Conservation (phyloP, 208 protist genomes). For the Crithidia bombi region DNA sequence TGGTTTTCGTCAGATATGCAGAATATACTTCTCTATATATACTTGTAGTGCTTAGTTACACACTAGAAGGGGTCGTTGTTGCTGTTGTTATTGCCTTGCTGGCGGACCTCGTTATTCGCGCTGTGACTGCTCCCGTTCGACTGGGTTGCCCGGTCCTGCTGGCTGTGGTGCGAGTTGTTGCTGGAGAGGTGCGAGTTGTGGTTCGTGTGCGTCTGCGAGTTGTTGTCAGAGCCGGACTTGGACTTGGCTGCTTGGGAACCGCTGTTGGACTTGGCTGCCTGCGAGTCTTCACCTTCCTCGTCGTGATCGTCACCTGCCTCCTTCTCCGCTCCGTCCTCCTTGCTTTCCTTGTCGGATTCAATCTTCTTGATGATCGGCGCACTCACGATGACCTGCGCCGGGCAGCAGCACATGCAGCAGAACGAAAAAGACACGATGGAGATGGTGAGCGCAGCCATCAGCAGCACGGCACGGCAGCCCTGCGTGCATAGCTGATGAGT, state of each 20-base stretch:
- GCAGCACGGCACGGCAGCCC: slow-evolving; percentile 53
- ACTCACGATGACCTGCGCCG: slow-evolving; percentile 34
- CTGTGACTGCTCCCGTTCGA: not conserved
- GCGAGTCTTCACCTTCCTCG: not conserved
- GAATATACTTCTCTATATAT: too few relatives aligned
- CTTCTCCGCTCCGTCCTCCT: too few relatives aligned
- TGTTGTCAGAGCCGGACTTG: not conserved
- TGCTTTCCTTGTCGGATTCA: not conserved
- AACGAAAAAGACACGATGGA: slow-evolving; percentile 32
- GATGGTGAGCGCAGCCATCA: slow-evolving; percentile 68
- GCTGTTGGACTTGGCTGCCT: not conserved
- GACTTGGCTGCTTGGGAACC: not conserved
- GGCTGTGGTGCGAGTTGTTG: slow-evolving; percentile 3
- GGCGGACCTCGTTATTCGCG: not conserved
- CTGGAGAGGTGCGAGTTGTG: slow-evolving; percentile 9
- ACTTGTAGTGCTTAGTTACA: not conserved
- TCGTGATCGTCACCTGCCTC: not conserved
- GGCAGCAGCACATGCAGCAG: slow-evolving; percentile 58
- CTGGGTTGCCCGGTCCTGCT: not conserved
- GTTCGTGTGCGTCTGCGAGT: slow-evolving; percentile 14
- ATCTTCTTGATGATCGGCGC: slow-evolving; percentile 41
- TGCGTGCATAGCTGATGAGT: slow-evolving; percentile 59
- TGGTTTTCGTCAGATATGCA: too few relatives aligned
- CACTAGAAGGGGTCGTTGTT: slow-evolving; percentile 13
- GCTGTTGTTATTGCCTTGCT: slow-evolving; percentile 2